A percentile compares a stretch with the other conserved stretches of the same genome.
Conservation (phyloP, 2,329 filamentous ascomycete genomes). For the Alternaria solani region DNA sequence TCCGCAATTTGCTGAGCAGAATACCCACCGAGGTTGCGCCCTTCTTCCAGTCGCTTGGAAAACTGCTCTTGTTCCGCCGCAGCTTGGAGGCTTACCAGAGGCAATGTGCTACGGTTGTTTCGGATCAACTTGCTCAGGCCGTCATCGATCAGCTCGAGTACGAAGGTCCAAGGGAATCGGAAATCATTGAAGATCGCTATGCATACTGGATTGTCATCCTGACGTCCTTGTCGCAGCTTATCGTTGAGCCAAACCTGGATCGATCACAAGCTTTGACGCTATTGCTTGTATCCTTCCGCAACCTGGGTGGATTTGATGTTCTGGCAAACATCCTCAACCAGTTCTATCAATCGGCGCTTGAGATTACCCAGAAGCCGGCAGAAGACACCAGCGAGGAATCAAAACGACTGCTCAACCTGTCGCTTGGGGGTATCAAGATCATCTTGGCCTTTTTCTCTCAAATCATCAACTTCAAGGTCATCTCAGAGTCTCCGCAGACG, state of each 20-base stretch:
- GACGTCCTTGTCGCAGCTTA: conserved; percentile 77
- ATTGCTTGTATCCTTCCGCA: conserved; percentile 86
- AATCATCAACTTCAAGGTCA: conserved; percentile 78
- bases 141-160: conserved; percentile 72
- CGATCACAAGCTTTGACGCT: conserved; percentile 65
- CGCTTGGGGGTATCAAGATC: conserved; percentile 74
- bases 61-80: conserved; percentile 78
- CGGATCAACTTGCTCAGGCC: conserved; percentile 74
- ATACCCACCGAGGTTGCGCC: conserved; percentile 82
- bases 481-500: conserved; percentile 77
- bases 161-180: conserved; percentile 55
- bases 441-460: conserved; percentile 83
- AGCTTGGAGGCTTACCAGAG: conserved; percentile 70
- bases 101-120: conserved; percentile 68
- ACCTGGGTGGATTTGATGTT: conserved; percentile 75
- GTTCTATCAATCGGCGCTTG: conserved; percentile 68
- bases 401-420: conserved; percentile 53
- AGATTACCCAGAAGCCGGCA: conserved; percentile 54
- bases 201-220: conserved; percentile 85
- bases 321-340: conserved; percentile 75
- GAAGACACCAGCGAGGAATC: conserved; percentile 56
- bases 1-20: conserved; percentile 79
- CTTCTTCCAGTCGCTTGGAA: conserved; percentile 86
- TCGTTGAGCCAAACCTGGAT: conserved; percentile 70
- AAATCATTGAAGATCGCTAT: conserved; percentile 69